Evolutionary conservation across 352 stramenopile species (phyloP), one percentile per base, ranked within the genome.

Genomic region (Globisporangium uncinulatum): DNA sequence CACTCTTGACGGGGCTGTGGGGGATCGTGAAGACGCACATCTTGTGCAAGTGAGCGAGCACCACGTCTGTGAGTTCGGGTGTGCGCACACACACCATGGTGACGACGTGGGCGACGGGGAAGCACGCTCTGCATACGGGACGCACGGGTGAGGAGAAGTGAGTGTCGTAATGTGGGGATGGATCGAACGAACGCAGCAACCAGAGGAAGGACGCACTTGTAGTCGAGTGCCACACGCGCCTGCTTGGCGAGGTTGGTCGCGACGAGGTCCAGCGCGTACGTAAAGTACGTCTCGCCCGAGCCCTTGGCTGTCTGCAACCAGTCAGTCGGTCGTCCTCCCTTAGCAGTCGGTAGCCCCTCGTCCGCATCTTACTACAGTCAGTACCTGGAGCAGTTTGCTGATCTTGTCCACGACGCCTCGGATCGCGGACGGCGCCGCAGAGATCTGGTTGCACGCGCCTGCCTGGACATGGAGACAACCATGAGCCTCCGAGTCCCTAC

Each of bases 401-500:
- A 92, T 83, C 59, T 90, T 92, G 65, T 67, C 68, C 20, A 92
- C 80, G 6, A 89, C 78, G 31, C 58, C 66, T 24, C 70, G 71
- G 49, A 92, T 87, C 19, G 69, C 71, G 6, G 80, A 89, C 5
- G 80, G 83, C 8, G 80, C 67, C 6, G 83, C 74, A 0, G 83
- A 82, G 54, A 92, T 89, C 68, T 92, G 83, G 49, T 92, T 92
- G 50, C 83, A 92, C n/a, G 65, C 78, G 45, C 80, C 83, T 45
- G 78, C 83, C 79, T 89, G 47, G 6, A 37, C 44, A 57, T 29
- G 24, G 24, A 29, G 46, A 39, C 42, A 10, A 45, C 6, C 42
- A 21, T 39, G 34, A 39, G 34, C 34, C 34, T 13, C 34, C 6
- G 20, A 6, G 42, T 46, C 5, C n/a, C 15, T 14, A 9, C 17